Evolutionary conservation across 2,329 filamentous ascomycete species (phyloP).

Genomic region (Clonostachys sp.): DNA sequence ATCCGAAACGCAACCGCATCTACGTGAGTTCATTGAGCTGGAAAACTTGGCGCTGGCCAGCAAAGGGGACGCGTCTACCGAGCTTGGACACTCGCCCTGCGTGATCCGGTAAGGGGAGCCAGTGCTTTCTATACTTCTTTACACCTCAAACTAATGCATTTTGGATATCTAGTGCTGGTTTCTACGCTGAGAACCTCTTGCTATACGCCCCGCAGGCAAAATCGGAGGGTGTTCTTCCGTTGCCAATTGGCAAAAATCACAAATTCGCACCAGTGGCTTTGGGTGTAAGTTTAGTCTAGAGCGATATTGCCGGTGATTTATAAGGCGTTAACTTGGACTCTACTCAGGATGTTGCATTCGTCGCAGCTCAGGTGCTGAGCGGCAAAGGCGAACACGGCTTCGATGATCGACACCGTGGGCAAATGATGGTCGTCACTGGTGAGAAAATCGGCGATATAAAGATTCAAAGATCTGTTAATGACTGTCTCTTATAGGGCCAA

Average conservation of each 20-base stretch:
- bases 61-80: conserved; percentile 34
- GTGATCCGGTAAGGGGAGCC: conserved; percentile 31
- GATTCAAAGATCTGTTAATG: neutral
- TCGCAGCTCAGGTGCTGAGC: conserved; percentile 40
- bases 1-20: conserved; percentile 39
- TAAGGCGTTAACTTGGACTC: neutral
- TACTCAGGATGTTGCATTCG: conserved; percentile 37
- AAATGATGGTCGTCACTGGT: conserved; percentile 47
- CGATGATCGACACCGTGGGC: conserved; percentile 42
- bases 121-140: too few species aligned
- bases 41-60: conserved; percentile 32
- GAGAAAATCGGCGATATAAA: neutral
- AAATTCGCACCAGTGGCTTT: conserved; percentile 45
- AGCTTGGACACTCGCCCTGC: conserved; percentile 34
- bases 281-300: conserved; percentile 21
- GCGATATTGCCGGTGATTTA: neutral
- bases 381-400: conserved; percentile 44
- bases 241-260: conserved; percentile 40
- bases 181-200: conserved; percentile 47
- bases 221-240: conserved; percentile 33
- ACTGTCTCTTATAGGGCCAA: conserved; percentile 24
- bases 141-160: too few species aligned
- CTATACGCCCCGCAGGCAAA: conserved; percentile 39
- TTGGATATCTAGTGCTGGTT: conserved; percentile 29
- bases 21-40: conserved; percentile 46